Evolutionary conservation across 176 grass and related monocot genomes (phyloP).

Genomic region (Avena atlantica): DNA sequence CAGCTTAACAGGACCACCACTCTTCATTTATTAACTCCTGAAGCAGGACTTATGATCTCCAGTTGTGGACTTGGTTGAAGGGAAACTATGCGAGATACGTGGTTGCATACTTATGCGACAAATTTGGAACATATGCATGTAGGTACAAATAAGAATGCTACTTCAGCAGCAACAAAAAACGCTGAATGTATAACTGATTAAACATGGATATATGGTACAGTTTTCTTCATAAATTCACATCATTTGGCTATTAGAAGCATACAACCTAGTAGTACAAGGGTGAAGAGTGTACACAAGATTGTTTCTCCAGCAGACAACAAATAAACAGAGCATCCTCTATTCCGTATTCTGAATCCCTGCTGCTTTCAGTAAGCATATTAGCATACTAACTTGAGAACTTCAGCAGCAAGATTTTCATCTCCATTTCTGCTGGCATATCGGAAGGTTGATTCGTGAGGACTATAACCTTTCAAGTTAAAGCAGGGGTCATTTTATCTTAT

Average conservation of each 20-base stretch:
- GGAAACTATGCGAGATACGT: neutral
- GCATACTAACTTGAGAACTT: neutral
- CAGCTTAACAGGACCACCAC: neutral
- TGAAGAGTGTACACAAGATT: neutral
- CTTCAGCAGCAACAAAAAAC: neutral
- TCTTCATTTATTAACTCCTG: neutral
- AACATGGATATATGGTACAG: neutral
- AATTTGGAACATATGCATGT: neutral
- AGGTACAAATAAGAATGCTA: neutral
- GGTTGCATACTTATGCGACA: neutral
- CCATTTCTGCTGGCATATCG: neutral
- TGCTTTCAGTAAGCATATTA: conserved; percentile 30
- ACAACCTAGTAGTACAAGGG: neutral
- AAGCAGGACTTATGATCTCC: neutral
- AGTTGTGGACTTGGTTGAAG: neutral
- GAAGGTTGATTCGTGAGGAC: neutral
- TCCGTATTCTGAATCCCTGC: neutral
- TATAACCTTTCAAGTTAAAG: neutral
- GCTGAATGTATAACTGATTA: neutral
- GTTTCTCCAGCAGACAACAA: neutral
- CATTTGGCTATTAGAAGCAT: neutral
- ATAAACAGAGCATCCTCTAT: neutral
- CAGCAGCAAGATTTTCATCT: conserved; percentile 2
- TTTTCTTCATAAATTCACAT: neutral
- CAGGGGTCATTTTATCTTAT: neutral